Conservation (phyloP, 139 green algal genomes). For the Chlorella sp. region DNA sequence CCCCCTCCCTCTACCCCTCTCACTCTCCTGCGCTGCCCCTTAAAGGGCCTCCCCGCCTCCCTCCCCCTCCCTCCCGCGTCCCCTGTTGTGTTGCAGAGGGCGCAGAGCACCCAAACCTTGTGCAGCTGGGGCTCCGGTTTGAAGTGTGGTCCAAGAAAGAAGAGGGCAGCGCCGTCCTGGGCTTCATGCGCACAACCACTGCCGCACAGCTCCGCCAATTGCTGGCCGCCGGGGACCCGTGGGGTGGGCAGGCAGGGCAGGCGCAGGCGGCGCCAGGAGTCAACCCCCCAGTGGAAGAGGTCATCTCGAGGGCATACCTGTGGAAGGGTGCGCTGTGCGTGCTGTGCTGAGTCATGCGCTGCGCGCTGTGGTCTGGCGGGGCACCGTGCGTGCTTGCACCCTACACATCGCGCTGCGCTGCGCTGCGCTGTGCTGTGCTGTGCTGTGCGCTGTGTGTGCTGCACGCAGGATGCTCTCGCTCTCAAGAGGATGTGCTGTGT, state of each 20-base stretch:
- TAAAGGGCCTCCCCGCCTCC: neutral
- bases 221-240: neutral
- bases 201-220: neutral
- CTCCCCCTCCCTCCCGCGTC: too few species aligned
- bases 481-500: too few species aligned
- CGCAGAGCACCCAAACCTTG: neutral
- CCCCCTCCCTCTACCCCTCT: too few species aligned
- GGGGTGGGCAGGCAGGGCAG: neutral
- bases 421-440: too few species aligned
- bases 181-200: neutral
- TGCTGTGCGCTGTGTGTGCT: too few species aligned
- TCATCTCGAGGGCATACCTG: neutral
- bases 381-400: too few species aligned
- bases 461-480: too few species aligned
- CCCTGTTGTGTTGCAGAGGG: neutral
- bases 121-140: neutral
- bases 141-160: neutral
- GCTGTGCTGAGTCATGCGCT: neutral
- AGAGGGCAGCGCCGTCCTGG: neutral
- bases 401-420: too few species aligned
- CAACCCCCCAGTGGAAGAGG: neutral
- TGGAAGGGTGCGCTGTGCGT: neutral
- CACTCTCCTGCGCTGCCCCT: too few species aligned
- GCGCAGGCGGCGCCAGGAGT: neutral
- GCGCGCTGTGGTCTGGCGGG: neutral